A percentile compares a stretch with the other conserved stretches of the same genome.
Evolutionary conservation across 179 eudicot genomes (phyloP).

Genomic region (Patellifolia procumbens): DNA sequence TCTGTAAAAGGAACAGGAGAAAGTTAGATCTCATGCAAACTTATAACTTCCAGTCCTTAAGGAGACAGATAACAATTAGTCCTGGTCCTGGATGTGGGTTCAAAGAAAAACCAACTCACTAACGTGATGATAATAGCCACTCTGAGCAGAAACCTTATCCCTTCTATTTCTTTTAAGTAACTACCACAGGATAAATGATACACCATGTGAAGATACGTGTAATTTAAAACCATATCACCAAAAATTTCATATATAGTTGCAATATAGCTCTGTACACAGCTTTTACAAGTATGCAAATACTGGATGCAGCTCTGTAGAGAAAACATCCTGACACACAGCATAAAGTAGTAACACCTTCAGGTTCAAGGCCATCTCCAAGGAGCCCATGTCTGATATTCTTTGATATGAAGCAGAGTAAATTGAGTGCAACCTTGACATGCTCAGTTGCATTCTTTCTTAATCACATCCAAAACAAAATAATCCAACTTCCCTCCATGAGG

Average conservation of each 20-base stretch:
- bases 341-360: neutral
- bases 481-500: neutral
- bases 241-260: neutral
- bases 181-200: neutral
- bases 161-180: neutral
- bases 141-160: neutral
- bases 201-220: neutral
- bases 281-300: slow-evolving; percentile 48
- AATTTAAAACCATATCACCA: neutral
- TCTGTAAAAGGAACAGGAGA: neutral
- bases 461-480: neutral
- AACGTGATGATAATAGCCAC: neutral
- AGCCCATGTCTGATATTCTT: neutral
- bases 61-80: neutral
- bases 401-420: neutral
- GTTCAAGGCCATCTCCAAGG: neutral
- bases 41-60: neutral
- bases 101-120: neutral
- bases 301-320: neutral
- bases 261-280: neutral
- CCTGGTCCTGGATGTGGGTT: neutral
- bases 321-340: slow-evolving; percentile 27
- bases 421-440: neutral
- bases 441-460: slow-evolving; percentile 2
- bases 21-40: neutral